Percentiles rank a stretch among this genome's conserved stretches.
These are phyloP conservation scores for Basipetospora chlamydospora DNA, from an alignment of 2,329 filamentous ascomycete species.

Conservation along the genomic window DNA sequence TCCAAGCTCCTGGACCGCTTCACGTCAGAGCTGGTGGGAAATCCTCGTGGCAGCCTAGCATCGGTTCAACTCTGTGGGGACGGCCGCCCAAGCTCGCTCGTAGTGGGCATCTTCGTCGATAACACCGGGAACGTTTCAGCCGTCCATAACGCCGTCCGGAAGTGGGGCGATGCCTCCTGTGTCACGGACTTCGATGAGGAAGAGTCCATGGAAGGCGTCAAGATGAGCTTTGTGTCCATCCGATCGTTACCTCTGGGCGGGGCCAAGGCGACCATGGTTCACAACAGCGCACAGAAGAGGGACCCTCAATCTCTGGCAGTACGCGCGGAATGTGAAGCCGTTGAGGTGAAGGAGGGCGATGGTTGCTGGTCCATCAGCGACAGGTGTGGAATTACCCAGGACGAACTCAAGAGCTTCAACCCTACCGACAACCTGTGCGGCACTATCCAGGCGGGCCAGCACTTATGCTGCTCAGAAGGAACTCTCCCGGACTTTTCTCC, in stretches of 20 bases:
- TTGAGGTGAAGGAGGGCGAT: constrained; percentile 20
- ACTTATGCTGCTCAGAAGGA: constrained; percentile 22
- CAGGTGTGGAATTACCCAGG: constrained; percentile 22
- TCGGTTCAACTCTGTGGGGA: constrained; percentile 1
- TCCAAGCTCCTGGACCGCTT: neutral
- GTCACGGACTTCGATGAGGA: neutral
- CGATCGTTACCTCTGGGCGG: neutral
- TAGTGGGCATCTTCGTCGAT: neutral
- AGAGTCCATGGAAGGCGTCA: neutral
- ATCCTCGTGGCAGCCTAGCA: neutral
- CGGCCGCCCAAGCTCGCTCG: neutral
- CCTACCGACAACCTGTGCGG: constrained; percentile 12
- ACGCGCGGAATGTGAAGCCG: constrained; percentile 12
- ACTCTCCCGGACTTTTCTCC: constrained; percentile 11
- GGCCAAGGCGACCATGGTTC: neutral
- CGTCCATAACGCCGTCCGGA: constrained; percentile 1
- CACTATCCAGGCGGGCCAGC: constrained; percentile 15
- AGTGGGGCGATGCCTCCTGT: neutral
- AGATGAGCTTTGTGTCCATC: neutral
- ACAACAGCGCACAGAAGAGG: neutral
- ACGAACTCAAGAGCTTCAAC: constrained; percentile 25
- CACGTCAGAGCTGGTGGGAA: neutral
- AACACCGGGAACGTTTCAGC: neutral
- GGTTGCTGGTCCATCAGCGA: constrained; percentile 21
- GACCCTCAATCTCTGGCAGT: neutral